Percentiles rank a stretch among this genome's conserved stretches.
These are phyloP conservation scores for Fusarium globosum DNA, from an alignment of 2,329 filamentous ascomycete species.

Conservation along the genomic window DNA sequence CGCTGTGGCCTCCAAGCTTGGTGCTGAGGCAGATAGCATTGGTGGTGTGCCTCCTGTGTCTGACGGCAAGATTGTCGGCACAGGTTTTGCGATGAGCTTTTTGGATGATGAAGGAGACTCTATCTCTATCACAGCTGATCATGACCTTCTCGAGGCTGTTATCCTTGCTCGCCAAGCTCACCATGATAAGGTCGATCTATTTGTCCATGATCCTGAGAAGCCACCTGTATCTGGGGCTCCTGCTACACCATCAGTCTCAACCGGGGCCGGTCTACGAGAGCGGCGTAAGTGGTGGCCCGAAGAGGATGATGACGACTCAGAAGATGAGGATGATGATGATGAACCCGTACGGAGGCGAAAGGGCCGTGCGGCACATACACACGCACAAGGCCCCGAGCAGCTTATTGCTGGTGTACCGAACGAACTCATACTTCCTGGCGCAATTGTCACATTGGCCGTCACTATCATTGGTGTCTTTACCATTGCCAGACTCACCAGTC, in stretches of 20 bases:
- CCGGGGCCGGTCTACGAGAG: conserved; percentile 60
- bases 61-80: conserved; percentile 79
- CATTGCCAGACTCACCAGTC: conserved; percentile 75
- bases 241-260: conserved; percentile 61
- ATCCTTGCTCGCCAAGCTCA: conserved; percentile 79
- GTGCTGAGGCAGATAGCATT: conserved; percentile 82
- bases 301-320: conserved; percentile 62
- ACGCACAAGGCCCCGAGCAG: conserved; percentile 74
- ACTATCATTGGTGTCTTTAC: conserved; percentile 95
- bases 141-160: conserved; percentile 92
- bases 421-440: conserved; percentile 90
- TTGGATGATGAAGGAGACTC: conserved; percentile 97
- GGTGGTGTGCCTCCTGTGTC: conserved; percentile 83
- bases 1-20: conserved; percentile 85
- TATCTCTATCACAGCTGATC: conserved; percentile 95
- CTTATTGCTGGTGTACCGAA: conserved; percentile 93
- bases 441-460: conserved; percentile 93
- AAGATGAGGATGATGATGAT: conserved; percentile 65
- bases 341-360: conserved; percentile 60
- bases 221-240: conserved; percentile 74
- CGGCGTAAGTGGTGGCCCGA: conserved; percentile 70
- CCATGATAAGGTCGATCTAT: conserved; percentile 95
- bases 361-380: conserved; percentile 54
- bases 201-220: conserved; percentile 92
- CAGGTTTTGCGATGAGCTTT: conserved; percentile 93